Evolutionary conservation across 2,329 filamentous ascomycete genomes (phyloP), one percentile per base, ranked within the genome.

Genomic region (Phialocephala subalpina): DNA sequence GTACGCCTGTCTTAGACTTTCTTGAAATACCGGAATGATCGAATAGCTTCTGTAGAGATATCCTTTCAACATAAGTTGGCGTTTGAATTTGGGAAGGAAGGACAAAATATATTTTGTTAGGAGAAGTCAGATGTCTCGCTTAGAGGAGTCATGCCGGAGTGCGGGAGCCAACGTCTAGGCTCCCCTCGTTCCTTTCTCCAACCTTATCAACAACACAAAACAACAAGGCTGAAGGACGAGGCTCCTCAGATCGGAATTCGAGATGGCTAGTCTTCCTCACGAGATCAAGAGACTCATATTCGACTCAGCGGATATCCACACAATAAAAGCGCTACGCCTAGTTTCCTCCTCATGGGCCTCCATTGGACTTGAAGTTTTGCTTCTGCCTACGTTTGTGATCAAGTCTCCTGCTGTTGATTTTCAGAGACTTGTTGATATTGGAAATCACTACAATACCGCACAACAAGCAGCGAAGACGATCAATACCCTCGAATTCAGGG

Each of bases 301-400:
- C 45, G 58, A 63, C 27, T 47, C 65, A 29, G 25, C 62, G 16
- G 61, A 67, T 25, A 62, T 70, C 18, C 27, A 52, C n/a, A 63
- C 62, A 9, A 29, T 64, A 27, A 68, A 65, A 45, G 52, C 62
- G 12, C 58, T 70, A 8, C 66, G 68, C 16, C 58, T 62, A 4
- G 67, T 63, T 12, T 70, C 68, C 1, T 58, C 58, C 22, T 64
- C 63, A 25, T 70, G 68, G 67, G 57, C 66, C 33, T 25, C 35
- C 9, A 63, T 64, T n/a, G 68, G 66, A 22, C 18, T 58, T 1
- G 67, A 70, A 25, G 25, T 69, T 29, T 55, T 70, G 1, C 71
- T 86, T n/a, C 40, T 85, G 25, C 70, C 80, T 27, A 85, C 81
- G 64, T 69, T 83, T 52, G 80, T 82, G 55, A 82, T 82, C 12